phyloP scores from a whole-genome alignment of 2,329 filamentous ascomycete genomes.

The Fusarium mundagurra region DNA sequence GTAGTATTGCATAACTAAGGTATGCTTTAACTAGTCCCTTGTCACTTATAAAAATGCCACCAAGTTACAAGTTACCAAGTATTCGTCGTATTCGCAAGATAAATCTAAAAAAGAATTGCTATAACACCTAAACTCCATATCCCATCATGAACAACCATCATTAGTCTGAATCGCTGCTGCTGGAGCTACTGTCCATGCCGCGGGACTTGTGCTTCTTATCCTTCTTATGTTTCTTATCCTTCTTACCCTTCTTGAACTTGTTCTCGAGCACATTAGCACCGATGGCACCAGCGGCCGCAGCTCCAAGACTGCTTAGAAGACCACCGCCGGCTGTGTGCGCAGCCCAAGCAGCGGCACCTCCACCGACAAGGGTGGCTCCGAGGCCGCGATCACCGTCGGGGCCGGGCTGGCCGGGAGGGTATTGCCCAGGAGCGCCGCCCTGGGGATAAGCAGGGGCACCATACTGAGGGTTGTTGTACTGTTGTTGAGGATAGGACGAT shows the following conservation, averaged over 20 bases:
- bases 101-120: not conserved
- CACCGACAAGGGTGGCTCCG: constrained; percentile 62
- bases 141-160: not conserved
- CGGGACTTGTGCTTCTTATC: constrained; percentile 41
- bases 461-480: constrained; percentile 38
- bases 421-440: constrained; percentile 37
- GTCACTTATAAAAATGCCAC: not conserved
- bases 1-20: not conserved
- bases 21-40: not conserved
- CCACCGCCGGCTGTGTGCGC: constrained; percentile 65
- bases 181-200: constrained; percentile 32
- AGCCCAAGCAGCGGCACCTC: constrained; percentile 63
- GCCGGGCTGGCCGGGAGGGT: constrained; percentile 41
- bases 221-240: constrained; percentile 47
- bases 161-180: constrained; percentile 46
- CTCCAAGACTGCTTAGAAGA: constrained; percentile 60
- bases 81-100: not conserved
- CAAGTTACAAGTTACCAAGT: not conserved
- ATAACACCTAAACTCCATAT: constrained; percentile 24
- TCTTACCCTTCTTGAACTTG: constrained; percentile 49
- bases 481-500: constrained; percentile 35
- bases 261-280: constrained; percentile 63
- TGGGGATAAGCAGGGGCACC: constrained; percentile 40
- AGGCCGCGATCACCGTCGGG: constrained; percentile 63
- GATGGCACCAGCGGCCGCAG: constrained; percentile 63